Percentiles rank a stretch among this genome's conserved stretches.
phyloP scores from a whole-genome alignment of 1,284 basidiomycete genomes.

The Phlebopus sp. region DNA sequence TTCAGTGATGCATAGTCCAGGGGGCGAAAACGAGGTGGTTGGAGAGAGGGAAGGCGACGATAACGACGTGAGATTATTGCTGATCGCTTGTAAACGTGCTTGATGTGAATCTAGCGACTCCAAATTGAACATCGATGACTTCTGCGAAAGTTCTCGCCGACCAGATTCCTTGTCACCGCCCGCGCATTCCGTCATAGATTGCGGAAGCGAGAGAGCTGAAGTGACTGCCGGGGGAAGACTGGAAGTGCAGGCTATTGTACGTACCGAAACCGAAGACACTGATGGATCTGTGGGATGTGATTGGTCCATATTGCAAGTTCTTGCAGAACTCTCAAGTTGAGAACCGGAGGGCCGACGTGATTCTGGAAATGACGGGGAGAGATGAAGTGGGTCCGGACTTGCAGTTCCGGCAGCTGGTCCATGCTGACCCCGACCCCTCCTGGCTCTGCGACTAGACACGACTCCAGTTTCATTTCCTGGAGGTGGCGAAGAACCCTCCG shows the following conservation, averaged over 20 bases:
- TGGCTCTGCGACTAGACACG: slow-evolving; percentile 5
- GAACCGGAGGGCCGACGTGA: too few species aligned
- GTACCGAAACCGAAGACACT: too few species aligned
- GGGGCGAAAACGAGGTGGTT: slow-evolving; percentile 10
- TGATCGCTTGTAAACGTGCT: slow-evolving; percentile 19
- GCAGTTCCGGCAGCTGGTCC: not conserved
- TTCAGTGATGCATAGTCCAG: not conserved
- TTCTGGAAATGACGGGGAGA: not conserved
- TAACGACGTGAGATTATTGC: slow-evolving; percentile 13
- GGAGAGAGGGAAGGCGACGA: slow-evolving; percentile 3
- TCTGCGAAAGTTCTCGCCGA: slow-evolving; percentile 1
- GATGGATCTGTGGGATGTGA: too few species aligned
- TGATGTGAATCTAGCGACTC: slow-evolving; percentile 14
- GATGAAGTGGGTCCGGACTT: not conserved
- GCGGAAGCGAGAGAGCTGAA: too few species aligned
- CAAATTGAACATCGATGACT: not conserved
- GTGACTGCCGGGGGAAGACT: too few species aligned
- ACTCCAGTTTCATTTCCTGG: not conserved
- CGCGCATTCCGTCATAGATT: not conserved
- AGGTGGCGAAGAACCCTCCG: slow-evolving; percentile 9
- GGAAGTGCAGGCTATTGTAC: too few species aligned
- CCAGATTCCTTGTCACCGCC: not conserved
- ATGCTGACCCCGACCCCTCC: not conserved
- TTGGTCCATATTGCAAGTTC: too few species aligned
- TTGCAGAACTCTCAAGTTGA: too few species aligned